Base-by-base conservation (phyloP, 2,329 filamentous ascomycete genomes). In the Pestalotiopsis sp. region DNA sequence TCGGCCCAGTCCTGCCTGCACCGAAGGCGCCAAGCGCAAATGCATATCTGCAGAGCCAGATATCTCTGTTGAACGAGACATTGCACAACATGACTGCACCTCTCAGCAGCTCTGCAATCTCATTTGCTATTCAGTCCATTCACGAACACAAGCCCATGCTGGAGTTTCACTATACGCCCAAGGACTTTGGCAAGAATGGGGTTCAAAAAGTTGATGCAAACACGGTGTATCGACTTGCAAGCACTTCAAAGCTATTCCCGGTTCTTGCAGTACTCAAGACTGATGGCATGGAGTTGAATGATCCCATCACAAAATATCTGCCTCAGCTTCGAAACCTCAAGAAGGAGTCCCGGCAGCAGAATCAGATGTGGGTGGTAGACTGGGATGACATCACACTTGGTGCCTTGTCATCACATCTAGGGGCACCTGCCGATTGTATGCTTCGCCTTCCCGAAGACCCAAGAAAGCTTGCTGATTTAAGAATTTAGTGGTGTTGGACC, bases 101-200 rank as follows among this genome's bases (percentile, higher is more conserved):
- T n/a, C 74, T 77, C 12, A 76, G 79, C 65, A 71, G 68, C 17
- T 80, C 78, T 9, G 78, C 77, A 63, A 79, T 78, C 74, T 78
- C 78, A 55, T 74, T 80, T 45, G 76, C 79, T 66, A 71, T 80
- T 3, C 76, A 77, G 69, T 74, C 74, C 11, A 71, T 73, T 2
- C 72, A 73, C 2, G 72, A 72, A 20, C 72, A 72, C 11, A 68
- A 73, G 36, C 70, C 74, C n/a, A 45, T 77, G 17, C 72, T 72
- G 13, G 73, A 77, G 62, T 74, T 76, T 63, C 76, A 78, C 41
- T 76, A 75, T 3, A 76, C 76, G n/a, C 70, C 74, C 3, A 64
- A 71, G 5, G 64, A 76, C 2, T 66, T 72, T 9, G 66, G 66
- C 11, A 25, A 70, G 3, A 31, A 52, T 38, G 64, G 64, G 17